Conservation (phyloP, 257 asterid species). For the Solanum pimpinellifolium region DNA sequence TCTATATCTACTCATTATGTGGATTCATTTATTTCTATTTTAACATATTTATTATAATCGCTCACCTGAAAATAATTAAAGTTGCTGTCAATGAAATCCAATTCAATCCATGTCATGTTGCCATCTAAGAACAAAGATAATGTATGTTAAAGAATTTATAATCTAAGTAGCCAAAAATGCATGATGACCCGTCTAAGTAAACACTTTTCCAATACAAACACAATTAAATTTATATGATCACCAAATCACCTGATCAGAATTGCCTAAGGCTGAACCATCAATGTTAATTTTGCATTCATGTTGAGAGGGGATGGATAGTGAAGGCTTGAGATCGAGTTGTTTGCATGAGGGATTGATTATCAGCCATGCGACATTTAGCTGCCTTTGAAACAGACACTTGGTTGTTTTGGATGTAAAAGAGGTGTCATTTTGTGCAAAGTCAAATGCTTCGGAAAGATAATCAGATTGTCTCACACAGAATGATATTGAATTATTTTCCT, state of each 20-base stretch:
- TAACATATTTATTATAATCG: not conserved
- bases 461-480: not conserved
- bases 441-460: not conserved
- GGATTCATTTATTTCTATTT: not conserved
- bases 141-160: too few species aligned
- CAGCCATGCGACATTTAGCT: not conserved
- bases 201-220: too few species aligned
- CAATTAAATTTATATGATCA: too few species aligned
- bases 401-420: not conserved
- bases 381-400: not conserved
- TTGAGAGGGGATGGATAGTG: not conserved
- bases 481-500: not conserved
- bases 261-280: not conserved
- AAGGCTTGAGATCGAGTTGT: not conserved
- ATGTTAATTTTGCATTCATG: not conserved
- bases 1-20: not conserved
- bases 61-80: not conserved
- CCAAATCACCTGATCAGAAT: too few species aligned
- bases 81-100: not conserved
- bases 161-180: not conserved
- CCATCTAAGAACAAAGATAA: not conserved
- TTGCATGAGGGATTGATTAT: not conserved
- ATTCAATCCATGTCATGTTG: not conserved
- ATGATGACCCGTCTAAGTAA: too few species aligned
- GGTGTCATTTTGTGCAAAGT: not conserved